These are phyloP conservation scores for Lactifluus pinguis DNA, from an alignment of 768 basidiomycete species.

Conservation along the genomic window DNA sequence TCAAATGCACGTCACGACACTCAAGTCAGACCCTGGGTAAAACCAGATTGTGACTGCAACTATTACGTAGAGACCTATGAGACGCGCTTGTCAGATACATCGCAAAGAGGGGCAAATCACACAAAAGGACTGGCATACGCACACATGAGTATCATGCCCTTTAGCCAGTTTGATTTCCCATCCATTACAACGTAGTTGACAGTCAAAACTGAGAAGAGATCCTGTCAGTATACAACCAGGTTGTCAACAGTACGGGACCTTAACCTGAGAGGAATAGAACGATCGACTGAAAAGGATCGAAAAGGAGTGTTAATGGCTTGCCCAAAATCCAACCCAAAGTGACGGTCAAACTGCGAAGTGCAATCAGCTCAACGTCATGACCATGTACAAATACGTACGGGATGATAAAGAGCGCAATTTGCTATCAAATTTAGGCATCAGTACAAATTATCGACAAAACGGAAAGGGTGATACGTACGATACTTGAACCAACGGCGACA, in stretches of 20 bases:
- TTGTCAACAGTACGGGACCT: constrained; percentile 1
- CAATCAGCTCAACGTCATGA: neutral
- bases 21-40: constrained; percentile 29
- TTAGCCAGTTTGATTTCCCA: constrained; percentile 79
- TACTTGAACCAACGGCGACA: constrained; percentile 82
- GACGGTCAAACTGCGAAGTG: constrained; percentile 50
- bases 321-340: constrained; percentile 72
- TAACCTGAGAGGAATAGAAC: constrained; percentile 42
- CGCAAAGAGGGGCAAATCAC: neutral
- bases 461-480: constrained; percentile 38
- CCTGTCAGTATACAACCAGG: neutral
- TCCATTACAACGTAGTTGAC: constrained; percentile 78
- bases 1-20: constrained; percentile 5
- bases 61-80: constrained; percentile 59
- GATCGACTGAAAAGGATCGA: constrained; percentile 85
- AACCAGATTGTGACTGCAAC: constrained; percentile 66
- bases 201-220: constrained; percentile 53
- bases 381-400: constrained; percentile 43
- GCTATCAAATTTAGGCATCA: constrained; percentile 33
- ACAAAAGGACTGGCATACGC: constrained; percentile 22
- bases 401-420: constrained; percentile 80
- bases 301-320: constrained; percentile 72
- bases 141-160: constrained; percentile 68
- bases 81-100: constrained; percentile 2
- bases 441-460: neutral